Evolutionary conservation across 352 stramenopile species (phyloP).

Genomic region (Pythium insidiosum): DNA sequence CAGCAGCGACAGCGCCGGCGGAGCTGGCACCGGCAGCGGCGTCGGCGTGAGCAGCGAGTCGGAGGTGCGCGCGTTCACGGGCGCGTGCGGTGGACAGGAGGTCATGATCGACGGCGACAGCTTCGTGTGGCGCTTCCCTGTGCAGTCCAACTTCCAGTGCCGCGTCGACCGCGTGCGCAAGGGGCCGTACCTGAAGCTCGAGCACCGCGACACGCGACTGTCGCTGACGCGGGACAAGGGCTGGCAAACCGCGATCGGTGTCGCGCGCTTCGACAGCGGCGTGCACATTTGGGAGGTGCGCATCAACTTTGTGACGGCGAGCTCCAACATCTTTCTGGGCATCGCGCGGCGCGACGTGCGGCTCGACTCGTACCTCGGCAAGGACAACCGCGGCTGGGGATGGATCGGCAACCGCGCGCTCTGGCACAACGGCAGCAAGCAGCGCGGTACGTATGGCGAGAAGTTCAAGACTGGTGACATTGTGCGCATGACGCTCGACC

Average conservation of each 20-base stretch:
- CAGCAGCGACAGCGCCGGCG: conserved; percentile 24
- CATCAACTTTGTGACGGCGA: conserved; percentile 82
- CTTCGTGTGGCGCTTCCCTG: conserved; percentile 84
- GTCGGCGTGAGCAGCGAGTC: conserved; percentile 57
- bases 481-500: conserved; percentile 74
- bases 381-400: conserved; percentile 87
- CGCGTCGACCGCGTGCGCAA: conserved; percentile 80
- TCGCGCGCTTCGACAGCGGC: conserved; percentile 78
- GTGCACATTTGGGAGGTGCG: conserved; percentile 87
- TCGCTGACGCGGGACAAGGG: conserved; percentile 83
- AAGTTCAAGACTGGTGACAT: conserved; percentile 88
- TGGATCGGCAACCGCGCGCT: conserved; percentile 88
- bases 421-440: conserved; percentile 89
- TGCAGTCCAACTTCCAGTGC: conserved; percentile 87
- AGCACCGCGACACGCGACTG: conserved; percentile 75
- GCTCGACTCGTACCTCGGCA: conserved; percentile 86
- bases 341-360: conserved; percentile 79
- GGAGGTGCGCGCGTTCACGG: conserved; percentile 80
- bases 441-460: conserved; percentile 84
- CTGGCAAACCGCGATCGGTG: conserved; percentile 85
- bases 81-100: conserved; percentile 70
- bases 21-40: too few relatives aligned
- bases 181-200: conserved; percentile 84
- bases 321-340: conserved; percentile 86
- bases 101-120: conserved; percentile 82